Base-by-base conservation (phyloP, 2,329 filamentous ascomycete species). In the Ascochyta clinopodiicola region DNA sequence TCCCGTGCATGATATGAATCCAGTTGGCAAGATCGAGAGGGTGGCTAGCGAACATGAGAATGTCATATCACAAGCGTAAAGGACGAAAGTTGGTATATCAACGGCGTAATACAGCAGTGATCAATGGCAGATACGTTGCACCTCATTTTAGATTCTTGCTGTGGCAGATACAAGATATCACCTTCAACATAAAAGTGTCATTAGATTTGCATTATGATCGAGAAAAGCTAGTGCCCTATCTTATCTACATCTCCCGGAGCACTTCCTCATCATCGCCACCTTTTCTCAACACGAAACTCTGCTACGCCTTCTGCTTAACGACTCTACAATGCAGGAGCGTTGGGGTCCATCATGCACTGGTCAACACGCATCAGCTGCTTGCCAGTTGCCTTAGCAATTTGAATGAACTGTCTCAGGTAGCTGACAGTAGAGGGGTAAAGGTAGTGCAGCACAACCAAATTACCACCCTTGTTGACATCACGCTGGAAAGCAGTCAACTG, bases 391-490 rank as follows among this genome's bases (percentile, higher is more conserved):
- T 87, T 88, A 24, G 87, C 86, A 57, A 86, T 81, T 62, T 78
- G 77, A 69, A 90, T 89, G 64, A 89, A 87, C 73, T 88, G 80
- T 45, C 80, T 77, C 37, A 90, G 79, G 68, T 89, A 88, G 55
- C 77, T 73, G 13, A 90, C 86, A 0, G 88, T 90, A 40, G 79
- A 82, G 38, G 84, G 80, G 69, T 86, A 87, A 32, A 89, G 74
- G 71, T 88, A 90, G 73, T 90, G 88, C 81, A 89, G 84, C 12
- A 90, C 88, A 0, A 88, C 85, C 44, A 90, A 75, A 60, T 82
- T 81, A 1, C 87, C 87, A 1, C 87, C 87, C 64, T 82, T 84
- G 22, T 79, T 77, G 2, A 90, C 80, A 67, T 88, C 86, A 3
- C 83, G 79, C 68, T 84, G 80, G 75, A 90, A 90, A 12, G 86